phyloP scores from a whole-genome alignment of 257 asterid species.

The Handroanthus guayacan region DNA sequence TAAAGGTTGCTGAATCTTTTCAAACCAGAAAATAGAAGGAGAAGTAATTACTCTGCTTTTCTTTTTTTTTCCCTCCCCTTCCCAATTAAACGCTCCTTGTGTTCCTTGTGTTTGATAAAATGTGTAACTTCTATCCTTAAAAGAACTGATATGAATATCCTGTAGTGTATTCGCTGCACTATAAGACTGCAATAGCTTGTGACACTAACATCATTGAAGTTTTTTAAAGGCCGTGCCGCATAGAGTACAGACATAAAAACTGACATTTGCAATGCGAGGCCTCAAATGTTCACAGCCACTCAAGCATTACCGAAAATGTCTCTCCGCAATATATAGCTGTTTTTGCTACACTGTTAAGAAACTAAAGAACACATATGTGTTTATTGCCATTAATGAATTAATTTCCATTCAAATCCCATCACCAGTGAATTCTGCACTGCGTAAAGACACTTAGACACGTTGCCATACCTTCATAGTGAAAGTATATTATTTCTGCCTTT shows the following conservation, averaged over 20 bases:
- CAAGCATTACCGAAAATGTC: constrained; percentile 17
- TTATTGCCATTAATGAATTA: constrained; percentile 2
- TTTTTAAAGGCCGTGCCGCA: not conserved
- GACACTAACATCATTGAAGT: not conserved
- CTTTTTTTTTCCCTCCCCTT: no score
- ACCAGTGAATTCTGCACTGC: not conserved
- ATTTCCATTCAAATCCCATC: constrained; percentile 4
- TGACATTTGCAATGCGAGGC: constrained; percentile 16
- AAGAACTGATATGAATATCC: not conserved
- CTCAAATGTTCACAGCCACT: not conserved
- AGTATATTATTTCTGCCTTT: not conserved
- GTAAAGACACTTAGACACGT: no score
- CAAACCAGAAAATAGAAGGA: not conserved
- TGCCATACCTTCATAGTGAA: no score
- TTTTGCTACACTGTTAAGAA: not conserved
- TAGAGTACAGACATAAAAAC: not conserved
- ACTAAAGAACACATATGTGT: not conserved
- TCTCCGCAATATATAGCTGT: constrained; percentile 9
- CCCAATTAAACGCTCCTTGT: not conserved
- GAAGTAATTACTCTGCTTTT: not conserved
- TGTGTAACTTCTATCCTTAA: not conserved
- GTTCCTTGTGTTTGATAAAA: not conserved
- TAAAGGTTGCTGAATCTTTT: constrained; percentile 9
- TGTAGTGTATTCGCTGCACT: not conserved
- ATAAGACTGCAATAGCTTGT: constrained; percentile 1